Percentiles rank a stretch among this genome's conserved stretches.
phyloP scores from a whole-genome alignment of 129 eudicot species.

The Helianthus annuus region DNA sequence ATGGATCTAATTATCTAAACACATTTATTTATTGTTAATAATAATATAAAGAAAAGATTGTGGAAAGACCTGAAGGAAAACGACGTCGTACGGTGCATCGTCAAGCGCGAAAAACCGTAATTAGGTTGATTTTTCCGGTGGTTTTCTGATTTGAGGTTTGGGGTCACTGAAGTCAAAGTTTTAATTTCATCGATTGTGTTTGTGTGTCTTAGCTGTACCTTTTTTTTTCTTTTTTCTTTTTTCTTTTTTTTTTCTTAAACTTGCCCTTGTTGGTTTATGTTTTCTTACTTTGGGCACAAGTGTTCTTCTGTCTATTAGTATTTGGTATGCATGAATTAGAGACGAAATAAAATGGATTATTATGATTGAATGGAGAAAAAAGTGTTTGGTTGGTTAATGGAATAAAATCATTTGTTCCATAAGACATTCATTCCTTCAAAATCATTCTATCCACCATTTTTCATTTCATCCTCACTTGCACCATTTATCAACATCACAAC shows the following conservation, averaged over 20 bases:
- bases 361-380: no score
- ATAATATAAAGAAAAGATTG: neutral
- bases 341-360: no score
- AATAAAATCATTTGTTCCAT: no score
- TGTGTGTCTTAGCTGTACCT: slow-evolving; percentile 27
- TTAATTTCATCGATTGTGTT: slow-evolving; percentile 30
- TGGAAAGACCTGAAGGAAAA: slow-evolving; percentile 34
- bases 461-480: no score
- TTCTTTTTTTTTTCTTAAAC: neutral
- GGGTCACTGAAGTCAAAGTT: slow-evolving; percentile 34
- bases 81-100: slow-evolving; percentile 32
- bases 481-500: no score
- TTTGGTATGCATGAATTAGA: no score
- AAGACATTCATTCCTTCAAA: no score
- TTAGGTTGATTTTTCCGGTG: slow-evolving; percentile 29
- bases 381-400: no score
- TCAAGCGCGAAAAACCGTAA: slow-evolving; percentile 26
- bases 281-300: no score
- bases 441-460: no score
- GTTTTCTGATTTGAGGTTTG: slow-evolving; percentile 28
- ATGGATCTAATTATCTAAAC: slow-evolving; percentile 32
- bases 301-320: no score
- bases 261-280: no score
- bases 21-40: neutral
- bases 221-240: slow-evolving; percentile 4